Evolutionary conservation across 2,329 filamentous ascomycete genomes (phyloP), one percentile per base, ranked within the genome.

Genomic region (Colletotrichum liaoningense): DNA sequence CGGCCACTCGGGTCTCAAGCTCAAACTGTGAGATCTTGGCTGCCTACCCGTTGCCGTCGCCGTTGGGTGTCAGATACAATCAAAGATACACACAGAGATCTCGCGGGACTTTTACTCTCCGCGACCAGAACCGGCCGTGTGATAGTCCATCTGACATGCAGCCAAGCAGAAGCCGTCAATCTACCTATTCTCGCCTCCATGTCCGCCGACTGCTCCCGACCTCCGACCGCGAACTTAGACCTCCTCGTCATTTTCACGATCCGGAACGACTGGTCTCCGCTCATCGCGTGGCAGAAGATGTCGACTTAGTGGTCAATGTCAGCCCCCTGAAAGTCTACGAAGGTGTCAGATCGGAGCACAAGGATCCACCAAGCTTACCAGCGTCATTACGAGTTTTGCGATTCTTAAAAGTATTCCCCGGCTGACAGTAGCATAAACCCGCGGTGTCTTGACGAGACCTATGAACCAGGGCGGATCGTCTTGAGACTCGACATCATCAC

Each of bases 391-490:
- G 8, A 49, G 8, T 22, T 4, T 9, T 49, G 42, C 42, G 8
- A 11, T n/a, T 33, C 42, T 9, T 46, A 1, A 3, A 1, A n/a
- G 6, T 4, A 4, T 4, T 2, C 19, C 3, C 0, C 8, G 42
- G 7, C 19, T n/a, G 16, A 19, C 4, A 4, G 22, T 22, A 19
- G 42, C 42, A 19, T 9, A n/a, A 49, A 9, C 19, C 42, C 42
- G 8, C 42, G 42, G 42, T 19, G 3, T 49, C 42, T 49, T 22
- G 42, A 8, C 19, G 22, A n/a, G 42, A 49, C 19, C 3, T 49
- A 19, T 22, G 11, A 0, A n/a, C n/a, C 2, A 1, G 16, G 7
- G 12, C 1, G 33, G 11, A 12, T 33, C 33, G 33, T 12, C 9
- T 33, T 35, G 11, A 5, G 33, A 35, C 33, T 35, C 1, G 33